A percentile compares a stretch with the other conserved stretches of the same genome.
phyloP scores from a whole-genome alignment of 2,329 filamentous ascomycete species.

The Dactylella cylindrospora region DNA sequence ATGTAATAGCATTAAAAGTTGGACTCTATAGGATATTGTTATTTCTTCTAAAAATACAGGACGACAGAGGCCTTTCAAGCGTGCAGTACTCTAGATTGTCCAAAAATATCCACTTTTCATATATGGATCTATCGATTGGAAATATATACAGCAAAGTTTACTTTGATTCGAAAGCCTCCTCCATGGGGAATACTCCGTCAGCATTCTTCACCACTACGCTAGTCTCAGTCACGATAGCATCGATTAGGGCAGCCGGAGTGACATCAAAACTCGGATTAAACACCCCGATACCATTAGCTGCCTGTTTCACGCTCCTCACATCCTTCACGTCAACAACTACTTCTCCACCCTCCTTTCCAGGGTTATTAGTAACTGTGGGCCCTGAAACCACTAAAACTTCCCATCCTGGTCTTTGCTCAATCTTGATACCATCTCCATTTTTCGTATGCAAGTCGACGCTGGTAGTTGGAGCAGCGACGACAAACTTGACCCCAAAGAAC shows the following conservation, averaged over 20 bases:
- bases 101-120: neutral
- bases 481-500: slow-evolving; percentile 86
- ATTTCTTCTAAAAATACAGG: neutral
- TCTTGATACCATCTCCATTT: slow-evolving; percentile 77
- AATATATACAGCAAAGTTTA: neutral
- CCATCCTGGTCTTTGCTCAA: slow-evolving; percentile 78
- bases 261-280: slow-evolving; percentile 99
- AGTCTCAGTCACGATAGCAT: slow-evolving; percentile 87
- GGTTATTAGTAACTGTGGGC: slow-evolving; percentile 33
- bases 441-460: slow-evolving; percentile 84
- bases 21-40: slow-evolving; percentile 1
- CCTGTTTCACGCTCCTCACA: slow-evolving; percentile 45
- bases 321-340: slow-evolving; percentile 59
- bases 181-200: slow-evolving; percentile 32
- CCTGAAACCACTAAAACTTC: slow-evolving; percentile 62
- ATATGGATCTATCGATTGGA: neutral
- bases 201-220: slow-evolving; percentile 37
- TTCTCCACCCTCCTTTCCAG: slow-evolving; percentile 59
- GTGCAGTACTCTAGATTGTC: too few relatives aligned
- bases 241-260: slow-evolving; percentile 83
- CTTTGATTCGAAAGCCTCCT: slow-evolving; percentile 10
- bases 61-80: too few relatives aligned
- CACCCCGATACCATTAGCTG: slow-evolving; percentile 70
- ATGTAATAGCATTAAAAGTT: too few relatives aligned
- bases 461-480: slow-evolving; percentile 91